Base-by-base conservation (phyloP, 2,329 filamentous ascomycete species). In the Colletotrichum liriopes region DNA sequence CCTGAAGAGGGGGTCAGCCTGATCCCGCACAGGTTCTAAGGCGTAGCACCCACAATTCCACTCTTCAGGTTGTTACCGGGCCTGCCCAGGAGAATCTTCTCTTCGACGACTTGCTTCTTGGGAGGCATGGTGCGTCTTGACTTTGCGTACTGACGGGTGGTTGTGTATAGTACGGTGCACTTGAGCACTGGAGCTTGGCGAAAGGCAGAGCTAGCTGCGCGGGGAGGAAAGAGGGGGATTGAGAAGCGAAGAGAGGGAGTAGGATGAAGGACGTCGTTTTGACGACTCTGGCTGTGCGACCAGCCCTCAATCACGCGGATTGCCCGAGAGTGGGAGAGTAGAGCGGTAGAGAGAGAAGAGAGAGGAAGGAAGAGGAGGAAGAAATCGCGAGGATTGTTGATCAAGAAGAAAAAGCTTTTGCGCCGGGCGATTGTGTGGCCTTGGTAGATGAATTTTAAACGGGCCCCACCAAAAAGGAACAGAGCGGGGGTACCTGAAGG, bases 31-130 rank as follows among this genome's bases (percentile, higher is more conserved):
- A 82, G 78, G 82, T 81, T 85, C 81, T 84, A 84, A 76, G 76
- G 75, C 67, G 72, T 55, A 67, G 54, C 70, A 79, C 91, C 85
- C 89, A 97, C 96, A 91, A 99, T 99, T 87, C 96, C 97, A 88
- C 94, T 98, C 91, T 98, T 99, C 85, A 99, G 85, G 87, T 91
- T 98, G 90, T 99, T 99, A 81, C 96, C 96, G 77, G 96, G 96
- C 82, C 96, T 90, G 84, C 96, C 96, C 85, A 99, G 90, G 78
- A 96, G 92, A 84, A 98, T 90, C 92, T 98, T 98, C 90, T 98
- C 94, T 89, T 98, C 93, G 79, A 94, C 91, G 79, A 91, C 92
- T 65, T 86, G 87, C 87, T 98, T 98, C 90, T 99, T 99, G 83
- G 96, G 96, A 86, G 94, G 89, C 96, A 99, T 99, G 83, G 91